phyloP scores from a whole-genome alignment of 2,329 filamentous ascomycete species.

The Thermomyces lanuginosus region DNA sequence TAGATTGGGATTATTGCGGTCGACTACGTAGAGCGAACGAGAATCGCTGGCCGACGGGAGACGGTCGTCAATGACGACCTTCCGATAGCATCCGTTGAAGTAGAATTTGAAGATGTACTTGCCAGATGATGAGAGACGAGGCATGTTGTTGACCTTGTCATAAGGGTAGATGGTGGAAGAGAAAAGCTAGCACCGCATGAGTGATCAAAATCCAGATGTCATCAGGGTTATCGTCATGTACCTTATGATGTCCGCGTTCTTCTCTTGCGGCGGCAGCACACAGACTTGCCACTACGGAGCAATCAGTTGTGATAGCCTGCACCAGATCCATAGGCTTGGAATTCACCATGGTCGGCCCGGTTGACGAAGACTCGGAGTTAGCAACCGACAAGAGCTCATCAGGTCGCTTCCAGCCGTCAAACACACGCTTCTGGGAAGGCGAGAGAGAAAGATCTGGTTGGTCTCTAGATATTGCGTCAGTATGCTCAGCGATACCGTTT shows the following conservation, averaged over 20 bases:
- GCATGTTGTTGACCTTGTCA: constrained; percentile 40
- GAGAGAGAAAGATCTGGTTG: constrained; percentile 55
- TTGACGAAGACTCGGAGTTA: constrained; percentile 7
- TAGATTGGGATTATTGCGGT: constrained; percentile 62
- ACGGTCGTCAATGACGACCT: constrained; percentile 75
- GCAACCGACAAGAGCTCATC: constrained; percentile 43
- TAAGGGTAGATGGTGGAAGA: constrained; percentile 61
- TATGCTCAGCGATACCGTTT: constrained; percentile 7
- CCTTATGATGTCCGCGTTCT: constrained; percentile 51
- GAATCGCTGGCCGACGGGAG: constrained; percentile 59
- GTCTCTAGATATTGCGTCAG: constrained; percentile 40
- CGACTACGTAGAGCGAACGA: constrained; percentile 70
- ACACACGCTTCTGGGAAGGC: constrained; percentile 53
- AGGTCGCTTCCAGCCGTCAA: constrained; percentile 70
- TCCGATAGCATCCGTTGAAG: constrained; percentile 86
- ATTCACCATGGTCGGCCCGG: constrained; percentile 39
- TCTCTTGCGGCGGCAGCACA: constrained; percentile 62
- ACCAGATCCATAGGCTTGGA: constrained; percentile 59
- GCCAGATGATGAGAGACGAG: constrained; percentile 56
- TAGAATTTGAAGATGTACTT: constrained; percentile 87
- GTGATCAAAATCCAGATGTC: not conserved
- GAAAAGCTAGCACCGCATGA: constrained; percentile 40
- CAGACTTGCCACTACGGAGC: constrained; percentile 88
- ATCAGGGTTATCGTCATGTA: constrained; percentile 22
- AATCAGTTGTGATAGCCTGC: constrained; percentile 90